Percentiles rank a stretch among this genome's conserved stretches.
Evolutionary conservation across 2,329 filamentous ascomycete genomes (phyloP).

Genomic region (Dendryphion nanum): DNA sequence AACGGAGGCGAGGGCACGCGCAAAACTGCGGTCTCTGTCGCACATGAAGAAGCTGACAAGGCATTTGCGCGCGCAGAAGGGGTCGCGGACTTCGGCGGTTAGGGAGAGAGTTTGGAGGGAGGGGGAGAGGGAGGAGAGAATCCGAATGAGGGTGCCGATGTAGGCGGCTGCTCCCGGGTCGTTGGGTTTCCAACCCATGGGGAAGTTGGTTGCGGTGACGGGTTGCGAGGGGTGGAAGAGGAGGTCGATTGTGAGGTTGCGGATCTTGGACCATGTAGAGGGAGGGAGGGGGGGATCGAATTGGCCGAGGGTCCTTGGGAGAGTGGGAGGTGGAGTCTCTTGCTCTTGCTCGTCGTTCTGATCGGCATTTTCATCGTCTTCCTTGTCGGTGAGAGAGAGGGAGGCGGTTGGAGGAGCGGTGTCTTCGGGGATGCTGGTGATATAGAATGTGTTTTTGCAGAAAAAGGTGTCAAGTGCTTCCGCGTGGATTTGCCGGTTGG

Average conservation of each 20-base stretch:
- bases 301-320: slow-evolving; percentile 5
- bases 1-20: slow-evolving; percentile 14
- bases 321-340: neutral
- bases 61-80: slow-evolving; percentile 16
- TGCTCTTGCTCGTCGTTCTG: neutral
- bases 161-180: slow-evolving; percentile 20
- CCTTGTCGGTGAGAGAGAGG: neutral
- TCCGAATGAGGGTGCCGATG: slow-evolving; percentile 8
- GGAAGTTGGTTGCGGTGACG: neutral
- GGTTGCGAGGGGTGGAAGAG: slow-evolving; percentile 19
- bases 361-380: neutral
- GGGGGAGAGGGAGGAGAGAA: slow-evolving; percentile 11
- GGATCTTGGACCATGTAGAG: slow-evolving; percentile 17
- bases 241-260: slow-evolving; percentile 27
- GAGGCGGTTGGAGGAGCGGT: slow-evolving; percentile 4
- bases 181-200: slow-evolving; percentile 15
- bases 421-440: slow-evolving; percentile 13
- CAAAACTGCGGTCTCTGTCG: slow-evolving; percentile 17
- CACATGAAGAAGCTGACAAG: slow-evolving; percentile 25
- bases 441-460: slow-evolving; percentile 40
- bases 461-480: slow-evolving; percentile 44
- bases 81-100: slow-evolving; percentile 4
- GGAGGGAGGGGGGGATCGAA: slow-evolving; percentile 29
- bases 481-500: slow-evolving; percentile 40
- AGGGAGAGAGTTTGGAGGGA: slow-evolving; percentile 10